Evolutionary conservation across 2,329 filamentous ascomycete species (phyloP), one percentile per base, ranked within the genome.

Genomic region (Dryadomyces sulphureus): DNA sequence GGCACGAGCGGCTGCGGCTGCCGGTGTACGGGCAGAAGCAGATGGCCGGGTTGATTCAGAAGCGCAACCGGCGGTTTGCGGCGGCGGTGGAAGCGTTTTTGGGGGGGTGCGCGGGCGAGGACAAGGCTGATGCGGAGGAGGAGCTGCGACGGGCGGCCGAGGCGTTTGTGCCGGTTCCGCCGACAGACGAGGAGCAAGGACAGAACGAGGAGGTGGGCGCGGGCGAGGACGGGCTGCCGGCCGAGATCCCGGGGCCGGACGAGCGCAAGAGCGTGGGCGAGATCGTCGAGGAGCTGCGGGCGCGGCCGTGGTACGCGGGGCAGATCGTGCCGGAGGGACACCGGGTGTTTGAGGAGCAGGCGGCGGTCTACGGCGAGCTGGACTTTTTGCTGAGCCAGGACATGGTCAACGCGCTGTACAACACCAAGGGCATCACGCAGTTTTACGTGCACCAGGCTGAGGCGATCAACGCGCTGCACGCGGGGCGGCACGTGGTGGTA

Each of bases 271-370:
- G 75, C 2, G 85, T 98, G 25, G 72, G 84, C 0, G 84, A 94
- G 44, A 96, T 98, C 30, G 71, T 98, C 2, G 69, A 78, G 25
- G 86, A 95, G 57, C 77, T 98, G 32, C 87, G 86, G 55, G 73
- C 77, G 8, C 75, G 83, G 54, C 72, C 89, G 21, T 94, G 89
- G 85, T 98, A 98, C 57, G 84, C 79, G 5, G 81, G 81, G 0
- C 92, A 98, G 62, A 88, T 98, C 52, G 89, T 96, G 1, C 87
- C 89, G 0, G 84, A 94, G 54, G 92, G 92, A 0, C 88, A 95
- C 65, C 77, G 89, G 30, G 84, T 94, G 0, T 93, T 95, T 56
- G 87, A 94, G 53, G 77, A 84, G 2, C 89, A 94, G 56, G 76
- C 81, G 52, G 70, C 90, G 0, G 73, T 89, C 0, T 88, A 84